Evolutionary conservation across 1,284 basidiomycete genomes (phyloP).

Genomic region (Melampsora larici-populina): DNA sequence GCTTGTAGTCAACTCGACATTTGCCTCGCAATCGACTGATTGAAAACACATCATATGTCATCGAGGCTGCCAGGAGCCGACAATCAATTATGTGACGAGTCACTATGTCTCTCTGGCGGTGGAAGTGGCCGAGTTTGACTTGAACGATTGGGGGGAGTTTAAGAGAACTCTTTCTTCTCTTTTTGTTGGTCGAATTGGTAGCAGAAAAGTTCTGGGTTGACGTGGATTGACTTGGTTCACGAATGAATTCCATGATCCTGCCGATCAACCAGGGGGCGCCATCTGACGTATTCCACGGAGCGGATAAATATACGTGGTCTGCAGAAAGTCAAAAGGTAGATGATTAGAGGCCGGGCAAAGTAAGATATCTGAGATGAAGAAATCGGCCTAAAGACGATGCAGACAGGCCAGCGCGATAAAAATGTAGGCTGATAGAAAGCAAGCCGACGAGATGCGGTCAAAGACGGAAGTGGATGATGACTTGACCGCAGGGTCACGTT

Average conservation of each 20-base stretch:
- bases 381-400: neutral
- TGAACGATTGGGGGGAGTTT: constrained; percentile 26
- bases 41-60: constrained; percentile 42
- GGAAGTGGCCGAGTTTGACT: constrained; percentile 38
- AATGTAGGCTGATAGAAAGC: neutral
- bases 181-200: constrained; percentile 16
- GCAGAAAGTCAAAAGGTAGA: neutral
- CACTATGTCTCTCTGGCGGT: constrained; percentile 41
- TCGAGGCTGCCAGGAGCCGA: constrained; percentile 40
- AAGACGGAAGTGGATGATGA: neutral
- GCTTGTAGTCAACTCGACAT: constrained; percentile 35
- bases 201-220: neutral
- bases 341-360: neutral
- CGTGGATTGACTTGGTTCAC: constrained; percentile 21
- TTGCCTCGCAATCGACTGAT: constrained; percentile 42
- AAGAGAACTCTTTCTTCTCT: constrained; percentile 13
- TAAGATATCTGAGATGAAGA: neutral
- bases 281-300: constrained; percentile 41
- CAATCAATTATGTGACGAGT: constrained; percentile 43
- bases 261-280: constrained; percentile 43
- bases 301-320: constrained; percentile 43
- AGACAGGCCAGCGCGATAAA: no score
- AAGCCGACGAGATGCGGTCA: neutral
- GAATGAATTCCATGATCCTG: constrained; percentile 42
- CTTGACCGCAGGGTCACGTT: no score